These are phyloP conservation scores for Pyrrhoderma noxium DNA, from an alignment of 1,284 basidiomycete species.

Conservation along the genomic window DNA sequence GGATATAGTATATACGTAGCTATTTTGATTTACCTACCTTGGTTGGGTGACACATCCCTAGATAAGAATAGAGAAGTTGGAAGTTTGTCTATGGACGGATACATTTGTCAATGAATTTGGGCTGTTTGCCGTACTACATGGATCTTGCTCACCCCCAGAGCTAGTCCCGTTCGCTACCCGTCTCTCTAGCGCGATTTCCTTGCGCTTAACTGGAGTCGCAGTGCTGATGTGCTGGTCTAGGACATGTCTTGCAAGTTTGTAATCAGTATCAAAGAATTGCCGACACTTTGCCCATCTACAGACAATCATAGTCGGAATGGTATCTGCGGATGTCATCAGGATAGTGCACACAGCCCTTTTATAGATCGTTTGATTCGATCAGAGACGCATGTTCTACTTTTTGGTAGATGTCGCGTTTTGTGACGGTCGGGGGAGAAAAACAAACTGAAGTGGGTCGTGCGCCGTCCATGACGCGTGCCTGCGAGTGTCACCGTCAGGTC, in stretches of 20 bases:
- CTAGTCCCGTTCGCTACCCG: slow-evolving; percentile 14
- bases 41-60: background rate
- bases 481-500: too few relatives aligned
- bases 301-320: slow-evolving; percentile 3
- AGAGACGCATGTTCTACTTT: background rate
- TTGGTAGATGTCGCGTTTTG: background rate
- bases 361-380: background rate
- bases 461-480: too few relatives aligned
- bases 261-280: slow-evolving; percentile 13
- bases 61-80: background rate
- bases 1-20: too few relatives aligned
- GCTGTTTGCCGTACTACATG: background rate
- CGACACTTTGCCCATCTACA: slow-evolving; percentile 24
- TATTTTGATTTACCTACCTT: too few relatives aligned
- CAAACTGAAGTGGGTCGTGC: background rate
- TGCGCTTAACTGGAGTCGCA: slow-evolving; percentile 20
- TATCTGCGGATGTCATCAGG: background rate
- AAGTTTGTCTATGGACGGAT: background rate
- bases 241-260: slow-evolving; percentile 21
- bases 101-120: slow-evolving; percentile 1
- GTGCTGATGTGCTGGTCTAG: slow-evolving; percentile 21
- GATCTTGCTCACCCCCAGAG: slow-evolving; percentile 10
- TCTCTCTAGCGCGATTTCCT: slow-evolving; percentile 16
- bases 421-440: background rate
- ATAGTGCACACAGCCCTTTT: background rate